Evolutionary conservation across 2,329 filamentous ascomycete genomes (phyloP).

Genomic region (Dothistroma septosporum): DNA sequence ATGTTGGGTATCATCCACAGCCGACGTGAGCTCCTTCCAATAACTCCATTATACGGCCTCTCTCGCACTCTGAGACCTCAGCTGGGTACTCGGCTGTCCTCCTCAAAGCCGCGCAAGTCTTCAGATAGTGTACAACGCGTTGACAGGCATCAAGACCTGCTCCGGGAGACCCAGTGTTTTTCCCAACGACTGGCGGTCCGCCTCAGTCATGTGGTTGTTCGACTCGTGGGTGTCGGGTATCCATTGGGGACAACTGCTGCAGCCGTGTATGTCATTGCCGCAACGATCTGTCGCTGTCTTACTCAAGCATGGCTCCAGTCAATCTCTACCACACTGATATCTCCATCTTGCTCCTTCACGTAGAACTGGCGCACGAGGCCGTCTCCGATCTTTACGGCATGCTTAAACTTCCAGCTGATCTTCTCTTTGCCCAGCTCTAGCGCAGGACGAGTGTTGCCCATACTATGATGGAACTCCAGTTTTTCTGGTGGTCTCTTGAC

Average conservation of each 20-base stretch:
- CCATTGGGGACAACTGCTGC: background rate
- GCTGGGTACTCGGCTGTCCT: background rate
- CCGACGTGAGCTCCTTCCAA: background rate
- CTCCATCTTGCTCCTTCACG: slow-evolving; percentile 15
- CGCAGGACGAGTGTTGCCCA: slow-evolving; percentile 25
- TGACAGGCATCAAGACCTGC: background rate
- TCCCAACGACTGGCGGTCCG: background rate
- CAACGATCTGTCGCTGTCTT: background rate
- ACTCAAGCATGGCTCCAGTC: slow-evolving; percentile 24
- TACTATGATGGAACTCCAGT: slow-evolving; percentile 25
- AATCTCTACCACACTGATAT: slow-evolving; percentile 27
- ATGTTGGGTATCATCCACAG: background rate
- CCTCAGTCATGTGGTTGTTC: background rate
- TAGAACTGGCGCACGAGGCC: slow-evolving; percentile 30
- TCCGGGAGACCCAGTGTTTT: background rate
- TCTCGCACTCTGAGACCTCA: background rate
- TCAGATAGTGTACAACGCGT: background rate
- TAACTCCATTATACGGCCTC: background rate
- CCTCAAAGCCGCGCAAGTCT: background rate
- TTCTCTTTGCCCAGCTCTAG: slow-evolving; percentile 26
- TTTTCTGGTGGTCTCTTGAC: slow-evolving; percentile 14
- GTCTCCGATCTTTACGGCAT: slow-evolving; percentile 19
- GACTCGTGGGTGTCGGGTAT: background rate
- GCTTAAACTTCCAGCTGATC: slow-evolving; percentile 25
- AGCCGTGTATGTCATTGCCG: background rate